Percentiles rank a stretch among this genome's conserved stretches.
Conservation (phyloP, 495 filamentous ascomycete genomes). For the Penicillium canescens region DNA sequence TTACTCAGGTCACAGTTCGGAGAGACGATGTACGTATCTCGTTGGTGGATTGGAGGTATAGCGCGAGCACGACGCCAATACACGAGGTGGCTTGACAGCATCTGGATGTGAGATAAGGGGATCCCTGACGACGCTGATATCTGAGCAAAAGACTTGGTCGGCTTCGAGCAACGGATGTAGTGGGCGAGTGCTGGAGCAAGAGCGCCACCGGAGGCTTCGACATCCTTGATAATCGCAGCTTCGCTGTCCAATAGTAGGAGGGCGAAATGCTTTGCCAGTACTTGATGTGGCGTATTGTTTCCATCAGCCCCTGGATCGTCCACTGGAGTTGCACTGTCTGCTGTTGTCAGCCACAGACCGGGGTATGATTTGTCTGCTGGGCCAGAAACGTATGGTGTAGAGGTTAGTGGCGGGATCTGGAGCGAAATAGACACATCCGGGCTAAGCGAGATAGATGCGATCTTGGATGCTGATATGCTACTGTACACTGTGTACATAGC, state of each 20-base stretch:
- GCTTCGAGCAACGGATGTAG: conserved; percentile 80
- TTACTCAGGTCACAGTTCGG: conserved; percentile 84
- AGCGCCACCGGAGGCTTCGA: conserved; percentile 74
- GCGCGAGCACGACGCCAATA: conserved; percentile 92
- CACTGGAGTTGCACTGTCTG: conserved; percentile 65
- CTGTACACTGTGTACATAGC: conserved; percentile 80
- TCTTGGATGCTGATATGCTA: conserved; percentile 77
- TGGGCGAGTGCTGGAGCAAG: conserved; percentile 72
- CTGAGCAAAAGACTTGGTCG: conserved; percentile 82
- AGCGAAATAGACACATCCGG: conserved; percentile 68
- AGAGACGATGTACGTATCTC: conserved; percentile 91
- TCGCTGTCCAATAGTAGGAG: conserved; percentile 83
- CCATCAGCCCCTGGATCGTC: conserved; percentile 63
- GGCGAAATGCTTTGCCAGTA: conserved; percentile 81
- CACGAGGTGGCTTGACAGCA: conserved; percentile 86
- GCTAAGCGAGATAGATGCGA: conserved; percentile 68
- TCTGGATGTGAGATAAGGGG: conserved; percentile 73
- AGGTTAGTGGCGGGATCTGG: conserved; percentile 81
- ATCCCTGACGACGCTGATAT: conserved; percentile 73
- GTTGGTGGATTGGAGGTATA: conserved; percentile 84
- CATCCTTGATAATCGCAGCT: conserved; percentile 76
- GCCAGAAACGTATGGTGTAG: conserved; percentile 69
- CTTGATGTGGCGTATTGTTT: conserved; percentile 50
- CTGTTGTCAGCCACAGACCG: conserved; percentile 84
- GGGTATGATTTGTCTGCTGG: conserved; percentile 62